phyloP scores from a whole-genome alignment of 306 rosid genomes.

The Dryas drummondii region DNA sequence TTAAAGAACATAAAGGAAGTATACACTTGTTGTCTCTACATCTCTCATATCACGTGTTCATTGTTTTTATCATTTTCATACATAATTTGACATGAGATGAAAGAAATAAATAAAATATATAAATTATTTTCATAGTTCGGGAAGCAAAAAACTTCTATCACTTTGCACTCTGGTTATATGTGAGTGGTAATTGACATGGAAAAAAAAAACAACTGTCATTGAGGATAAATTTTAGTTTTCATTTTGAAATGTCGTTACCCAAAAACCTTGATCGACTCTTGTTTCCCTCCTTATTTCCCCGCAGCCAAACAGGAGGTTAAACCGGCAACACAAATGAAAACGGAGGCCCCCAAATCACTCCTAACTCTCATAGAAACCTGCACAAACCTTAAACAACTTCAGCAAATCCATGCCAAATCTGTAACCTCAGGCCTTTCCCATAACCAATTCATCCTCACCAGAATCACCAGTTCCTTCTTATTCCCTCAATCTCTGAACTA shows the following conservation, averaged over 20 bases:
- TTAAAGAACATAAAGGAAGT: too few species aligned
- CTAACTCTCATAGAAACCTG: neutral
- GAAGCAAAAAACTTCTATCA: too few species aligned
- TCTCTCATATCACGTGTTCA: too few species aligned
- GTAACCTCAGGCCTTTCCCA: neutral
- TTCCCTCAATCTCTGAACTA: neutral
- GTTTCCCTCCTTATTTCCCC: neutral
- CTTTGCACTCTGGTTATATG: too few species aligned
- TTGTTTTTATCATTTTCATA: too few species aligned
- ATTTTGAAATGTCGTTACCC: neutral
- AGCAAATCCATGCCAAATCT: neutral
- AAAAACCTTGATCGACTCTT: neutral
- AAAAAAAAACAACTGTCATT: too few species aligned
- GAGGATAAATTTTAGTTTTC: neutral
- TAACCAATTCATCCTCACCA: constrained; percentile 3
- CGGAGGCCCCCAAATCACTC: neutral
- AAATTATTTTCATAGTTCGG: too few species aligned
- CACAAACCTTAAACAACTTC: constrained; percentile 2
- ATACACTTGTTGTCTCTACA: too few species aligned
- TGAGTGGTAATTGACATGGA: too few species aligned
- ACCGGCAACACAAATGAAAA: neutral
- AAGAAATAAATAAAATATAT: too few species aligned
- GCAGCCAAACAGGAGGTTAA: neutral
- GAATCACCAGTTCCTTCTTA: neutral
- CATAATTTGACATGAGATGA: too few species aligned